Conservation (phyloP, 2,329 filamentous ascomycete species). For the Colletotrichum tropicale region DNA sequence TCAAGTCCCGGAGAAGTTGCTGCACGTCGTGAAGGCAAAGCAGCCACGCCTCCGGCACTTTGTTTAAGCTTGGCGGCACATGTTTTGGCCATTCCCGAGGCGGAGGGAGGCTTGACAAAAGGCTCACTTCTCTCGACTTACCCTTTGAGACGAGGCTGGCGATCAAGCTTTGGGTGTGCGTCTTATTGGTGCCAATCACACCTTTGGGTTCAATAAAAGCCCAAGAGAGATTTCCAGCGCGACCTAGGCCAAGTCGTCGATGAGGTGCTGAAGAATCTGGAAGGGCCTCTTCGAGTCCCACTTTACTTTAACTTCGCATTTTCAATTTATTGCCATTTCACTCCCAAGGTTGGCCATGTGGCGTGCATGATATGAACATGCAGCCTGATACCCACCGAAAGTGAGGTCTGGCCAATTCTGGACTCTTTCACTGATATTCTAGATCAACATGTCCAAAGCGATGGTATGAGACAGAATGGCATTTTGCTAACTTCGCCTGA, state of each 20-base stretch:
- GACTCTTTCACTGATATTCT: background rate
- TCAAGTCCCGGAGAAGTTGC: background rate
- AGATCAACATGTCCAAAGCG: background rate
- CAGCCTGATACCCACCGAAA: background rate
- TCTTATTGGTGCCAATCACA: background rate
- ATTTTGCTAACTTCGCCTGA: background rate
- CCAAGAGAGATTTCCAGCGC: background rate
- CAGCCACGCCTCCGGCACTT: background rate
- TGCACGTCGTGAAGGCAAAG: background rate
- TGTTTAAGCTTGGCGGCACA: background rate
- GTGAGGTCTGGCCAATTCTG: background rate
- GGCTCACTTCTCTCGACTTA: background rate
- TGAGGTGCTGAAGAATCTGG: background rate
- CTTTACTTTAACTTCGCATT: background rate
- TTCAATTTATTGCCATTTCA: background rate
- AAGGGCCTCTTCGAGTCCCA: background rate
- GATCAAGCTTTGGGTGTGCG: background rate
- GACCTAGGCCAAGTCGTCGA: background rate
- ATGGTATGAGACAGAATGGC: background rate
- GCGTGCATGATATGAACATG: background rate
- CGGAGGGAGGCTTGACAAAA: background rate
- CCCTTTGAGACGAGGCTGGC: background rate
- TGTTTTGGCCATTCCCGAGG: background rate
- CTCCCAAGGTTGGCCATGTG: background rate
- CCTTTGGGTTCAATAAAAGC: background rate